Evolutionary conservation across 148 eudicot species (phyloP), one percentile per base, ranked within the genome.

Genomic region (Silene latifolia): DNA sequence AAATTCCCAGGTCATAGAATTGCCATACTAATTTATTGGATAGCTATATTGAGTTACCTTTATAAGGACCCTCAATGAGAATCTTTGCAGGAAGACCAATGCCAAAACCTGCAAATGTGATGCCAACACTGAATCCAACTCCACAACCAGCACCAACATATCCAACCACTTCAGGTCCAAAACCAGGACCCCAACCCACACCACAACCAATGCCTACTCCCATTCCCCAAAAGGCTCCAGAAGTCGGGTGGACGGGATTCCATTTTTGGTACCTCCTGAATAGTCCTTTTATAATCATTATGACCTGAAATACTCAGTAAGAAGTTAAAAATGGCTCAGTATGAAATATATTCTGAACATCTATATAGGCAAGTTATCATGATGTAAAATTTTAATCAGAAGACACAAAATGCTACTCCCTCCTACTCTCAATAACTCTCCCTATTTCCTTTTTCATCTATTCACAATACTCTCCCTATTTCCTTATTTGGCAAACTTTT

Each of bases 131-230:
- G 76, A 95, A 90, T 69, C 99, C 99, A 73, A 85, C 77, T 66
- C 99, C 99, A 87, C 99, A 95, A 53, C 99, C 99, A 72, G 99
- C 90, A 72, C 99, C 99, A 72, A 95, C 97, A 82, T 92, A 92
- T 75, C 97, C 99, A 70, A 95, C 76, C 47, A 89, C 97, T 84
- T 95, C 99, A 74, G 97, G 99, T 29, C 99, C 99, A 80, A 95
- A 95, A 44, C 99, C 99, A 70, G 99, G 98, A 51, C 99, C 99
- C 99, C 99, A 95, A 44, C 99, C 99, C 63, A 95, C 90, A 54
- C 99, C 99, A 75, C 99, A 95, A 39, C 99, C 99, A 66, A 95
- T 32, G 67, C 99, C 99, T 66, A 95, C 24, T 32, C 99, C 99
- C 84, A 95, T 88, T 47, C 99, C 99, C 99, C 98, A 95, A 87